Evolutionary conservation across 2,329 filamentous ascomycete species (phyloP), one percentile per base, ranked within the genome.

Genomic region (Lachnellula suecica): DNA sequence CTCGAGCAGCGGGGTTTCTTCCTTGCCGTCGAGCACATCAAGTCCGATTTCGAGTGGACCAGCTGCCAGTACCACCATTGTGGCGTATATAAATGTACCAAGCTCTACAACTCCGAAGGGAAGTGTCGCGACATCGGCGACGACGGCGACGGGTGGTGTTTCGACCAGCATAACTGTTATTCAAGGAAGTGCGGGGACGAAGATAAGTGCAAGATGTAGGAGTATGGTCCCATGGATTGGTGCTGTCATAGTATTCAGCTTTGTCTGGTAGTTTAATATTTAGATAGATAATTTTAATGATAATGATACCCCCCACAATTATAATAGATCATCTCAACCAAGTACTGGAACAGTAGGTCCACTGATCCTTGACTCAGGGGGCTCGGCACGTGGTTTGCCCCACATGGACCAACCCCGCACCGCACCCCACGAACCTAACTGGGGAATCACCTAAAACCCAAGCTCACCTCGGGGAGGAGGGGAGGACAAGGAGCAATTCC

Each of bases 171-270:
- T 7, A 23, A 22, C 24, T 29, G 19, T 27, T 20, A 34, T 24
- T 41, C n/a, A 19, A n/a, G 44, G 24, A 13, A 45, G 42, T 19
- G 22, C 41, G 45, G 20, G 23, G 4, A 23, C 44, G 15, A 43
- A 35, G 19, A 8, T 13, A 19, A 20, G n/a, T 20, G 15, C n/a
- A 3, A 10, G 10, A n/a, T 25, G 44, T 43, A 46, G 23, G 19
- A 47, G 35, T 47, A 52, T 52, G 24, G 35, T 47, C 15, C 24
- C 49, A 20, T 43, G 29, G 42, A 40, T 47, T 19, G 31, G 40
- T 41, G 35, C 22, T 27, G 22, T 24, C 23, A 42, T 42, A 24
- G 2, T 42, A 20, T 42, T 27, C 19, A n/a, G 10, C 5, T 2
- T 42, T 23, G 5, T 42, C 11, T 42, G 40, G 22, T 17, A 24